Conservation (phyloP, 2,329 filamentous ascomycete species). For the Monilinia vaccinii-corymbosi region DNA sequence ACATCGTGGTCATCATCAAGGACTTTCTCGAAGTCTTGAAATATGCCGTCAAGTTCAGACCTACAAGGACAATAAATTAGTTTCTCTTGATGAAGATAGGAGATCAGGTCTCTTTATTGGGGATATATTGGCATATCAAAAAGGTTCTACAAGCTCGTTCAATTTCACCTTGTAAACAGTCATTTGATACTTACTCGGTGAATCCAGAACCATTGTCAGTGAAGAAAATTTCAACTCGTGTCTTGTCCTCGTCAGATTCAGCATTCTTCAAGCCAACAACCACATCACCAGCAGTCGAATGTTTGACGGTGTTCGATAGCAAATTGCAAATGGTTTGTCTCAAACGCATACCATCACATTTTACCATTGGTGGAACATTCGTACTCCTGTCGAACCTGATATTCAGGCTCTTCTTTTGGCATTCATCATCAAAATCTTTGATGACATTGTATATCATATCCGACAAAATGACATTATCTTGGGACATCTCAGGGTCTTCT, state of each 20-base stretch:
- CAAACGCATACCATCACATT: constrained; percentile 16
- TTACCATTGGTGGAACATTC: constrained; percentile 13
- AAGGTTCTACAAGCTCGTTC: no score
- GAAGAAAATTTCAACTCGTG: constrained; percentile 18
- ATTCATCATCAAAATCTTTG: constrained; percentile 63
- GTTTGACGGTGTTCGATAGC: constrained; percentile 19
- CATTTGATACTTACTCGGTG: constrained; percentile 10
- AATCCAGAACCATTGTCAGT: constrained; percentile 18
- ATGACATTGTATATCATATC: constrained; percentile 67
- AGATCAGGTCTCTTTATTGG: constrained; percentile 48
- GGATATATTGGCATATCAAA: constrained; percentile 34
- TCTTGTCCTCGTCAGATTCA: constrained; percentile 7
- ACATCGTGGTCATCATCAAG: constrained; percentile 36
- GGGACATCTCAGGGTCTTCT: constrained; percentile 67
- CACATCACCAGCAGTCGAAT: constrained; percentile 13
- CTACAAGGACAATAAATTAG: constrained; percentile 64
- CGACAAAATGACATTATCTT: constrained; percentile 68
- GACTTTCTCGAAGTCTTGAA: constrained; percentile 51
- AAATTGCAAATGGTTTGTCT: constrained; percentile 20
- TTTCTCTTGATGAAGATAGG: constrained; percentile 65
- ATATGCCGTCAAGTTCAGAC: constrained; percentile 46
- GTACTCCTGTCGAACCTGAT: constrained; percentile 14
- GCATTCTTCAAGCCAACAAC: constrained; percentile 13
- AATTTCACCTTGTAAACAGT: not conserved
- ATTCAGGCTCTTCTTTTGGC: constrained; percentile 36